These are phyloP conservation scores for Micromonas commoda DNA, from an alignment of 139 green algal species.

Conservation along the genomic window DNA sequence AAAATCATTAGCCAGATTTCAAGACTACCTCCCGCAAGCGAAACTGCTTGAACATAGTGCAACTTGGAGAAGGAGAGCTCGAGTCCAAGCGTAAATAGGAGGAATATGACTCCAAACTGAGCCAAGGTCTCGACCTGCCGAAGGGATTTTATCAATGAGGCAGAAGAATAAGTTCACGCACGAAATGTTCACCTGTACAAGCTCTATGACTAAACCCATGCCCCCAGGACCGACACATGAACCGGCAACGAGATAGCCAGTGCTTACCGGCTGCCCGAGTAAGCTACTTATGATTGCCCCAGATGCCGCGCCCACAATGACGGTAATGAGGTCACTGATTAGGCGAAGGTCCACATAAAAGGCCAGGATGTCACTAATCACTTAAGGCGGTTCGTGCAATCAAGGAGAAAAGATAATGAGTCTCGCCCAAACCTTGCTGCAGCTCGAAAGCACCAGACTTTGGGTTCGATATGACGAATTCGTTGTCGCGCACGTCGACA, in stretches of 20 bases:
- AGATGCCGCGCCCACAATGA: conserved; percentile 46
- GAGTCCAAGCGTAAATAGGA: conserved; percentile 90
- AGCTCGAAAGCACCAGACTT: conserved; percentile 66
- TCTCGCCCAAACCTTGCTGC: too few relatives aligned
- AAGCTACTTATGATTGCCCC: conserved; percentile 64
- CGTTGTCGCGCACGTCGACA: conserved; percentile 93
- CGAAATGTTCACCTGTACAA: conserved; percentile 74
- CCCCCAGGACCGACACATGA: conserved; percentile 81
- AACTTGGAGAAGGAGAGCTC: conserved; percentile 84
- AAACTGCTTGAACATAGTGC: conserved; percentile 66
- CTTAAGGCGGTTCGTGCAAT: conserved; percentile 77
- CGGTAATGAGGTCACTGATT: conserved; percentile 11
- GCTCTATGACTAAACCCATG: conserved; percentile 68
- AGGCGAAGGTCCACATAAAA: neutral
- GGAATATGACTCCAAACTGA: conserved; percentile 89
- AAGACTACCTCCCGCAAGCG: conserved; percentile 60
- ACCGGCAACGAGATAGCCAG: conserved; percentile 89
- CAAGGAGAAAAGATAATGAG: too few relatives aligned
- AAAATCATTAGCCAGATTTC: conserved; percentile 55
- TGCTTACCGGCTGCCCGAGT: conserved; percentile 78
- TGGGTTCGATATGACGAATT: conserved; percentile 92
- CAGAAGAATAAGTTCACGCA: conserved; percentile 37
- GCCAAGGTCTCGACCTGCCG: conserved; percentile 84
- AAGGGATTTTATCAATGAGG: conserved; percentile 27
- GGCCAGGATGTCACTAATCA: conserved; percentile 1